Percentiles rank a stretch among this genome's conserved stretches.
These are phyloP conservation scores for Fusarium torreyae DNA, from an alignment of 2,329 filamentous ascomycete species.

Conservation along the genomic window DNA sequence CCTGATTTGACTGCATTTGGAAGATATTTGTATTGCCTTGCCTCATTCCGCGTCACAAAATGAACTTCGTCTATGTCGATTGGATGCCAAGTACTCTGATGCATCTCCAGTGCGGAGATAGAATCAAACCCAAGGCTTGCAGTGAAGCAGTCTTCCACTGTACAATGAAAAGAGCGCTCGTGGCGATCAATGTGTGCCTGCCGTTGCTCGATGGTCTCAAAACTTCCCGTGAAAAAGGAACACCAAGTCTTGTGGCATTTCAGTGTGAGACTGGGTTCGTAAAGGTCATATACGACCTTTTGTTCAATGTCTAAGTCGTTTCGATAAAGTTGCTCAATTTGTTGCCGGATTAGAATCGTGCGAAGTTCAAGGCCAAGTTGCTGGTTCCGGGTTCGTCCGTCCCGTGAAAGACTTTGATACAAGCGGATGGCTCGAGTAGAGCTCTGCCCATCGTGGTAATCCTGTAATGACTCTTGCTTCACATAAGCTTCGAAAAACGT, in stretches of 20 bases:
- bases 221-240: constrained; percentile 15
- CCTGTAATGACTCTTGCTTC: not conserved
- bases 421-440: not conserved
- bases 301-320: not conserved
- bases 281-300: not conserved
- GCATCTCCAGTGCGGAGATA: not conserved
- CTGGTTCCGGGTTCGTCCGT: constrained; percentile 6
- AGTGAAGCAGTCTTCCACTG: not conserved
- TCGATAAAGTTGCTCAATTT: constrained; percentile 6
- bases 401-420: not conserved
- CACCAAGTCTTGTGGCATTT: constrained; percentile 37
- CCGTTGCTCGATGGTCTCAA: constrained; percentile 4
- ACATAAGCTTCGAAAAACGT: not conserved
- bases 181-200: constrained; percentile 15
- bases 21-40: not conserved
- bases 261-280: not conserved
- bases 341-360: constrained; percentile 12
- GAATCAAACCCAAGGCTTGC: constrained; percentile 13
- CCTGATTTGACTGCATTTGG: not conserved
- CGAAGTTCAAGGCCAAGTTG: constrained; percentile 8
- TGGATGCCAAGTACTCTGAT: not conserved
- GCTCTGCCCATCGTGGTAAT: no score
- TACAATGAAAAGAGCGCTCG: constrained; percentile 21
- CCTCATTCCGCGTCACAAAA: not conserved
- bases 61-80: not conserved